Percentiles rank a stretch among this genome's conserved stretches.
Conservation (phyloP, 208 protist genomes). For the Balamuthia mandrillaris region DNA sequence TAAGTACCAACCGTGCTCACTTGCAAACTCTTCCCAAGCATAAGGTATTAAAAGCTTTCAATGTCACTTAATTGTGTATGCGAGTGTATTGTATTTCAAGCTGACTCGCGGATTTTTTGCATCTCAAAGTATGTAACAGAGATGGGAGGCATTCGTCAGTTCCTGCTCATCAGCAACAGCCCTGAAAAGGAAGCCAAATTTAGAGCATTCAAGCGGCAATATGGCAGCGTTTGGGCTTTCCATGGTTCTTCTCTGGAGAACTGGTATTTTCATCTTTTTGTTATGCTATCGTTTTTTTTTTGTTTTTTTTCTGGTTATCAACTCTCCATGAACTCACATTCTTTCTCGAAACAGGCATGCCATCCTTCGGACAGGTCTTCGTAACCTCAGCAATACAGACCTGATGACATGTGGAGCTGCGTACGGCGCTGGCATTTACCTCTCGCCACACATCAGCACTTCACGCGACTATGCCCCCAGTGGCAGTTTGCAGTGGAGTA, state of each 20-base stretch:
- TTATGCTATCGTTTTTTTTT: too few relatives aligned
- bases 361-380: slow-evolving; percentile 22
- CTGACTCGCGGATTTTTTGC: too few relatives aligned
- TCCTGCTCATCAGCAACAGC: neutral
- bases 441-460: slow-evolving; percentile 33
- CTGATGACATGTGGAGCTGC: slow-evolving; percentile 16
- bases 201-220: neutral
- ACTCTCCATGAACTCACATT: too few relatives aligned
- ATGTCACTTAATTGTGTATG: too few relatives aligned
- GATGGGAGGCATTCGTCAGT: slow-evolving; percentile 10
- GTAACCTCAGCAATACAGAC: slow-evolving; percentile 26
- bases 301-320: neutral
- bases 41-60: too few relatives aligned
- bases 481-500: neutral
- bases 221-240: neutral
- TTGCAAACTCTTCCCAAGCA: neutral
- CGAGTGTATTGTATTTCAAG: too few relatives aligned
- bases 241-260: slow-evolving; percentile 30
- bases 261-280: slow-evolving; percentile 45
- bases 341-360: too few relatives aligned
- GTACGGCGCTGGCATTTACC: slow-evolving; percentile 47
- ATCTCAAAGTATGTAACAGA: neutral
- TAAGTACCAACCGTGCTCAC: slow-evolving; percentile 28
- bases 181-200: neutral
- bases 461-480: neutral